Evolutionary conservation across 306 rosid species (phyloP), one percentile per base, ranked within the genome.

Genomic region (Vigna nakashimae): DNA sequence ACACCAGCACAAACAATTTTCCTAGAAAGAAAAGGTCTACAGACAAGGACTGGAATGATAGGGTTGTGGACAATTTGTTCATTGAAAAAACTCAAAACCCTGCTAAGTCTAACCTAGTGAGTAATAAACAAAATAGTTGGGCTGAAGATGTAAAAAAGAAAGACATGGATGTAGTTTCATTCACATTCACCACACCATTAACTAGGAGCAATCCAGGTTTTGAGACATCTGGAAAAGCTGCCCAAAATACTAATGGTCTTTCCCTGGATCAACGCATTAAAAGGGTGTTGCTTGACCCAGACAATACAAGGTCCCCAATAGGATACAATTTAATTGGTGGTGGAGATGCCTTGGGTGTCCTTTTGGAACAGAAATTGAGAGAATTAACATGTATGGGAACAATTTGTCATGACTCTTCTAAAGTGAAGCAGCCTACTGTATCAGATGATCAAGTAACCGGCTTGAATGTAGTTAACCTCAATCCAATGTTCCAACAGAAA

Each of bases 121-220:
- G 71, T 59, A 88, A 87, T 53, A 79, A 76, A 43, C 79, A 80
- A 62, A 62, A 75, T 36, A 85, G 77, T 82, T 83, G 90, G 93
- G 65, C 79, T 20, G 92, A 86, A 66, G 92, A 92, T 38, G 80
- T 77, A 60, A 88, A 74, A 83, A 94, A 73, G 82, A 89, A 92
- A 65, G 97, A 91, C 71, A 86, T 86, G 78, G 98, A 94, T 82
- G 93, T 94, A 65, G 93, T 94, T 82, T 94, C 98, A 71, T 94
- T 94, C 85, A 94, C 98, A 76, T 94, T 94, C 83, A 92, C 98
- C 22, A 88, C 98, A 49, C 98, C 98, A 8, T 87, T 94, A 75
- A 65, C 95, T 60, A 85, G 91, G 78, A 83, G 78, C 78, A 80
- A 58, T 66, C 82, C 87, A 32, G 88, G 87, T 80, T 85, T 87